Percentiles rank a stretch among this genome's conserved stretches.
These are phyloP conservation scores for Pestalotiopsis sp. DNA, from an alignment of 2,329 filamentous ascomycete genomes.

Conservation along the genomic window DNA sequence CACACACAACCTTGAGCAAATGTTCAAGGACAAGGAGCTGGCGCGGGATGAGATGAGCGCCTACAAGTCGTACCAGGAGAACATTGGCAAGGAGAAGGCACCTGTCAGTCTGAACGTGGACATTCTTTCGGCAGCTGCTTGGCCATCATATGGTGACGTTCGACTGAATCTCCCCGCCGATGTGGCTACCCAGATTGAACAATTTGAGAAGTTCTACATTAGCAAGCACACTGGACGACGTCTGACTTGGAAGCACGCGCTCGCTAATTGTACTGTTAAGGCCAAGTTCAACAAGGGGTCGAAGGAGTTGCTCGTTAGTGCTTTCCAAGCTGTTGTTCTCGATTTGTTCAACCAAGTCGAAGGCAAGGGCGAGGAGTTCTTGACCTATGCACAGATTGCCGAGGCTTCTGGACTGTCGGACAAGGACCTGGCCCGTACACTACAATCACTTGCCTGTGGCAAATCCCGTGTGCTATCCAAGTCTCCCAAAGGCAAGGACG, in stretches of 20 bases:
- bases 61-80: conserved; percentile 72
- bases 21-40: conserved; percentile 98
- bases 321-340: conserved; percentile 89
- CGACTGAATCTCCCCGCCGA: conserved; percentile 74
- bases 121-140: conserved; percentile 87
- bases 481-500: conserved; percentile 81
- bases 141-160: conserved; percentile 86
- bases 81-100: conserved; percentile 46
- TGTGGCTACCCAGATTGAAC: conserved; percentile 75
- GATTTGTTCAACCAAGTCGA: conserved; percentile 82
- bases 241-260: conserved; percentile 87
- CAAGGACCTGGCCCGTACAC: conserved; percentile 80
- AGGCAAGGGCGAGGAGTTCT: conserved; percentile 53
- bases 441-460: conserved; percentile 93
- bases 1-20: conserved; percentile 96
- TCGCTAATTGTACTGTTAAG: conserved; percentile 88
- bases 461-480: conserved; percentile 85
- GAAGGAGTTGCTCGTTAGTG: conserved; percentile 90
- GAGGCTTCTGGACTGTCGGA: conserved; percentile 75
- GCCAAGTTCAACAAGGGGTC: conserved; percentile 77
- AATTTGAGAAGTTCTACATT: conserved; percentile 86
- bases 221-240: conserved; percentile 86
- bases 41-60: conserved; percentile 90
- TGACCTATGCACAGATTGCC: conserved; percentile 78
- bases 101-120: conserved; percentile 79